Evolutionary conservation across 2,329 filamentous ascomycete genomes (phyloP).

Genomic region (Laburnicola sp.): DNA sequence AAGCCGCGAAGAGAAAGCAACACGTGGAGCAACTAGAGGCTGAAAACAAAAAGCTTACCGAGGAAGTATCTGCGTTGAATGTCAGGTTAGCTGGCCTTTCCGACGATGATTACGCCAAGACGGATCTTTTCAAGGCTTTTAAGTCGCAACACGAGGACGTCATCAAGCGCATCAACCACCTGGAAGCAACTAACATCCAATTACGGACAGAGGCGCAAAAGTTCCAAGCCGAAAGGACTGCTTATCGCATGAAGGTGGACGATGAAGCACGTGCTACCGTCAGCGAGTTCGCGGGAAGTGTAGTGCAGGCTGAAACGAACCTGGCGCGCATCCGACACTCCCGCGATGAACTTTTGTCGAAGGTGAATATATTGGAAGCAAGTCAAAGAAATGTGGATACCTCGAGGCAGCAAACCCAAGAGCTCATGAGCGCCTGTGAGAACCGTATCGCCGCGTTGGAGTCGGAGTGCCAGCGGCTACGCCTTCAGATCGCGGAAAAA

Average conservation of each 20-base stretch:
- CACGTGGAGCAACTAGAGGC: slow-evolving; percentile 78
- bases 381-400: slow-evolving; percentile 74
- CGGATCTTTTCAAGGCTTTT: slow-evolving; percentile 89
- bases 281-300: slow-evolving; percentile 77
- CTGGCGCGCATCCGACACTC: slow-evolving; percentile 80
- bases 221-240: slow-evolving; percentile 79
- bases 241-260: slow-evolving; percentile 79
- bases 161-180: slow-evolving; percentile 85
- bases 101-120: slow-evolving; percentile 92
- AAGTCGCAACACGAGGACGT: slow-evolving; percentile 90
- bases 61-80: slow-evolving; percentile 77
- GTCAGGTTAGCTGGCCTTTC: slow-evolving; percentile 70
- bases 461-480: slow-evolving; percentile 75
- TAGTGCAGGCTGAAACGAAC: slow-evolving; percentile 80
- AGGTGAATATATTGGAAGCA: slow-evolving; percentile 77
- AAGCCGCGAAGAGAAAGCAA: slow-evolving; percentile 80
- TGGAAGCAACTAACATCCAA: slow-evolving; percentile 86
- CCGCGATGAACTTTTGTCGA: slow-evolving; percentile 82
- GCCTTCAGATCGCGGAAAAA: slow-evolving; percentile 57
- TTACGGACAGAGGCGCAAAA: slow-evolving; percentile 84
- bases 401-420: slow-evolving; percentile 73
- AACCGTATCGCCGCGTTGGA: slow-evolving; percentile 81
- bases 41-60: slow-evolving; percentile 74
- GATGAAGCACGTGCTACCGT: slow-evolving; percentile 74
- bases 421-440: slow-evolving; percentile 77